Evolutionary conservation across 805 yeast genomes (phyloP), one percentile per base, ranked within the genome.

Genomic region (Candida tammaniensis): DNA sequence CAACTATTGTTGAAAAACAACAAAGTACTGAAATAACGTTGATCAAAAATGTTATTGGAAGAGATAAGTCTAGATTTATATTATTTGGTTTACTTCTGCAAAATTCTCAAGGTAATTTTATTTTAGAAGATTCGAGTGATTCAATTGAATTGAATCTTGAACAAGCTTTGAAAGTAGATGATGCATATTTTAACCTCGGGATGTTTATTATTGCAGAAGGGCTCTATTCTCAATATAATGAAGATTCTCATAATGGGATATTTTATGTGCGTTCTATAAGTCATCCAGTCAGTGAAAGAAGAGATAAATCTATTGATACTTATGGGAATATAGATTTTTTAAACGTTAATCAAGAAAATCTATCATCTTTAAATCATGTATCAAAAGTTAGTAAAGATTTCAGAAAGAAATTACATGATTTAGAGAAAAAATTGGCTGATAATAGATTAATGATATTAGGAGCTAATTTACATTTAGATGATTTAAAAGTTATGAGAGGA

Each of bases 261-360:
- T 88, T 93, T 52, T 78, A 82, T 44, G 94, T 83, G 1, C 72
- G 83, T 18, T 73, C 82, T 4, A 70, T 93, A 32, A 82, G 84
- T 3, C 96, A 87, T 40, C 98, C 98, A 3, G 88, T 93, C 0
- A 82, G 87, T 3, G 99, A 93, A 54, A 68, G 74, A 43, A 68
- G 97, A 39, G 79, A 72, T 7, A 57, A 52, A 0, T 70, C 94
- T 1, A 51, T 79, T 36, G 89, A 83, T 17, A 80, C 82, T 1
- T 79, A 79, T 40, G 98, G 96, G 1, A 74, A 82, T 45, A 48
- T 86, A 16, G 98, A 93, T 55, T 81, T 88, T 45, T 58, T 66
- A 52, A 72, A 71, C 5, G 56, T 65, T 24, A 64, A 65, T 39
- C 50, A 47, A 36, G 66, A 62, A 27, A 48, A 49, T 13, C 37